Evolutionary conservation across 345 rosid species (phyloP), one percentile per base, ranked within the genome.

Genomic region (sweet orange (Citrus sinensis)): DNA sequence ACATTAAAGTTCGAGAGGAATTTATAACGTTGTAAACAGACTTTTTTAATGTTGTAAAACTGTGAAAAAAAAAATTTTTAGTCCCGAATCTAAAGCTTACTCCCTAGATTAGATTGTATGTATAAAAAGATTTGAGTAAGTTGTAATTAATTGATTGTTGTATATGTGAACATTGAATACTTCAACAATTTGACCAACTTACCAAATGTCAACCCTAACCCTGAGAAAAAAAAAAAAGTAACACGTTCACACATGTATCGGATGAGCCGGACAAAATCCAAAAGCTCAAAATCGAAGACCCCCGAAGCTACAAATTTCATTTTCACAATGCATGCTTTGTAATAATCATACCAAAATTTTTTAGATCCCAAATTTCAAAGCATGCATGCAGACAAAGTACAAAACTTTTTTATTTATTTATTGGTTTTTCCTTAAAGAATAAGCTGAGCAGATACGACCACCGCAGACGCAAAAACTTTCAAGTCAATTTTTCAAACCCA

Each of bases 1-100:
- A 0, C 0, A 42, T 42, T 42, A 42, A 42, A 42, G 0, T 42
- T 42, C 16, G 0, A 0, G 1, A 42, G 0, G 0, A 42, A 42
- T 42, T 42, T 42, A 42, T 4, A 11, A 42, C 1, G 16, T 35
- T 40, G 4, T 40, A 40, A 40, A 40, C 14, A 2, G 0, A 2
- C 0, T 40, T 2, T 40, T 40, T 0, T 2, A 40, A 40, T 9
- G 2, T 11, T 42, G 51, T 11, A 2, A 42, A 42, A 42, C 0
- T 42, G 4, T 42, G 0, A 0, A 42, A 11, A 39, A 9, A 42
- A 6, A 11, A 10, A 9, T 9, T 1, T 40, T 40, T 9, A 40
- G 13, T 10, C 51, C 13, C 16, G 16, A 10, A 42, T 11, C 51
- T 10, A 37, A 37, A 37, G 40, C 0, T 37, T 2, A 37, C 40